Evolutionary conservation across 257 asterid species (phyloP).

Genomic region (Scutellaria galericulata): DNA sequence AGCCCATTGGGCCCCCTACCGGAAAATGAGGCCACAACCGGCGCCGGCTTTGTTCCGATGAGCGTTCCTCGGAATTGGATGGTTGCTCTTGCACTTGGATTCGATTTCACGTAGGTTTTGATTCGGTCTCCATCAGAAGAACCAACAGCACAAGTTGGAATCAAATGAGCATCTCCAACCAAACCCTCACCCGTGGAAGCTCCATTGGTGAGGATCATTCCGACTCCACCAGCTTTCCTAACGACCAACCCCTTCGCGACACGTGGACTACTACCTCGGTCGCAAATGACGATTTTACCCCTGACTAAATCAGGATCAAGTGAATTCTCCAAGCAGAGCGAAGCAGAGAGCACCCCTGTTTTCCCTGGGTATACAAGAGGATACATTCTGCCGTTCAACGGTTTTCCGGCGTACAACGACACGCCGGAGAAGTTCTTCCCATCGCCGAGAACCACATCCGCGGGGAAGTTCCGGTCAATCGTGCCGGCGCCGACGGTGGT

Average conservation of each 20-base stretch:
- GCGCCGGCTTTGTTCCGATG: constrained; percentile 77
- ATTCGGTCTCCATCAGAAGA: constrained; percentile 63
- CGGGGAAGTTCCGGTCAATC: constrained; percentile 78
- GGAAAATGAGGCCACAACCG: constrained; percentile 88
- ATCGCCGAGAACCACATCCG: constrained; percentile 59
- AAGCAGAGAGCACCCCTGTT: constrained; percentile 66
- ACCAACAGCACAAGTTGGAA: constrained; percentile 82
- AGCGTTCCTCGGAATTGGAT: constrained; percentile 67
- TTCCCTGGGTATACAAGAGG: constrained; percentile 71
- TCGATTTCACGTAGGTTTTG: constrained; percentile 55
- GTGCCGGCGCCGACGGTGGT: constrained; percentile 91
- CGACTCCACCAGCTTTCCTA: constrained; percentile 76
- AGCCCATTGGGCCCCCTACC: constrained; percentile 80
- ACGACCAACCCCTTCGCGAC: constrained; percentile 84
- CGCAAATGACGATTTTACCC: constrained; percentile 81
- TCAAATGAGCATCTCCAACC: constrained; percentile 79
- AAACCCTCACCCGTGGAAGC: constrained; percentile 77
- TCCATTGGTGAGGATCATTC: constrained; percentile 80
- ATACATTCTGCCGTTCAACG: constrained; percentile 62
- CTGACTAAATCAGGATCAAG: constrained; percentile 51
- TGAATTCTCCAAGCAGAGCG: constrained; percentile 84
- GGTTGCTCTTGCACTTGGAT: constrained; percentile 53
- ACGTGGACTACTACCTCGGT: constrained; percentile 82
- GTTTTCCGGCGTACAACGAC: constrained; percentile 70
- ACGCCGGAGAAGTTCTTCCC: constrained; percentile 72